Evolutionary conservation across 371 early-diverging fungal species (phyloP).

Genomic region (Zancudomyces culisetae): DNA sequence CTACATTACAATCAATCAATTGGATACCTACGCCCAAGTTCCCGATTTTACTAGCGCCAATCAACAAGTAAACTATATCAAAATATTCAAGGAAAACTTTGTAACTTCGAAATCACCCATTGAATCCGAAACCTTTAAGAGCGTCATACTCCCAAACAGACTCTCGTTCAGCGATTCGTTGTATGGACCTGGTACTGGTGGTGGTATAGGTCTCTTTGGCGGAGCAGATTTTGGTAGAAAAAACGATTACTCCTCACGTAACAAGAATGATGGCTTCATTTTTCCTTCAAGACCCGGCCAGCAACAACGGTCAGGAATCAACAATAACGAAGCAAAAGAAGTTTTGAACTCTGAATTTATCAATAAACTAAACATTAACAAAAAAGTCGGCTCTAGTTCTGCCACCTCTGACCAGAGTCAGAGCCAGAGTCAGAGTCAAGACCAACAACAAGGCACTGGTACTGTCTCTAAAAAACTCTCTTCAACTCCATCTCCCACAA

Average conservation of each 20-base stretch:
- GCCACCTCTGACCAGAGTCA: background rate
- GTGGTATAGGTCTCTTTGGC: no score
- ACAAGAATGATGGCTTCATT: background rate
- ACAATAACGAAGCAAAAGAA: no score
- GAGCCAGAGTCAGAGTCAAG: background rate
- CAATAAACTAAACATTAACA: no score
- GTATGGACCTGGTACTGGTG: no score
- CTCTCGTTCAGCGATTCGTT: background rate
- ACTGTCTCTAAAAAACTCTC: no score
- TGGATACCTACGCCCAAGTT: slow-evolving; percentile 54
- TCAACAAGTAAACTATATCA: slow-evolving; percentile 11
- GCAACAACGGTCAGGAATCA: no score
- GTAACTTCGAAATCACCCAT: slow-evolving; percentile 32
- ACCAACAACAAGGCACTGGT: no score
- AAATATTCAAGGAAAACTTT: slow-evolving; percentile 41
- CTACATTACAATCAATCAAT: slow-evolving; percentile 31
- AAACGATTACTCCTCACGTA: no score
- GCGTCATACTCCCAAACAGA: background rate
- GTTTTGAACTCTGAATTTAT: no score
- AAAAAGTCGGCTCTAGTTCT: no score
- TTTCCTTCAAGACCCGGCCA: background rate
- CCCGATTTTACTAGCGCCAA: slow-evolving; percentile 46
- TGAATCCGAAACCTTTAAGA: background rate
- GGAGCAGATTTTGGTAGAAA: no score
- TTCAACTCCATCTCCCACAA: no score